Conservation (phyloP, 2,329 filamentous ascomycete species). For the Fusarium proliferatum region DNA sequence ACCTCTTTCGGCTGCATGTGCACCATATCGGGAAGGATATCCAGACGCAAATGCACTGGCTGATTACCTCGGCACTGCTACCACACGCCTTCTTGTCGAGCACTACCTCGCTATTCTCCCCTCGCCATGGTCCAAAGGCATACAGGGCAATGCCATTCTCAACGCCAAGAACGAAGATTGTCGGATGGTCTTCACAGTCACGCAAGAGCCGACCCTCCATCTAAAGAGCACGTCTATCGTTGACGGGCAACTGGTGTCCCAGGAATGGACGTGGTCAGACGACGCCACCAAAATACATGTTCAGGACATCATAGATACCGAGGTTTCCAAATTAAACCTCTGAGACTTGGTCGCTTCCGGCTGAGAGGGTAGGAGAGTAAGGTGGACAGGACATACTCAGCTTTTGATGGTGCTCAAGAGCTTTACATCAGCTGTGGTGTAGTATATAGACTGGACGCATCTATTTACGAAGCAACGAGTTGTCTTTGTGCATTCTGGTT, state of each 20-base stretch:
- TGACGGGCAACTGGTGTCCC: slow-evolving; percentile 24
- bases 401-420: not conserved
- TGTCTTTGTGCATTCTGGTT: not conserved
- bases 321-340: slow-evolving; percentile 28
- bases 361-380: not conserved
- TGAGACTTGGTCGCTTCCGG: too few species aligned
- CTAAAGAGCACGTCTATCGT: slow-evolving; percentile 35
- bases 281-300: slow-evolving; percentile 22
- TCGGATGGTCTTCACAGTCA: slow-evolving; percentile 50
- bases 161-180: slow-evolving; percentile 43
- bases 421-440: not conserved
- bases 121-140: slow-evolving; percentile 45
- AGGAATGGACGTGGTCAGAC: slow-evolving; percentile 49
- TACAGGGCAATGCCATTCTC: slow-evolving; percentile 50
- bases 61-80: slow-evolving; percentile 59
- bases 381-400: not conserved
- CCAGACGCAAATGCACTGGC: slow-evolving; percentile 56
- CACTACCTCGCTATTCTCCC: slow-evolving; percentile 47
- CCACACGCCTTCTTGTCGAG: slow-evolving; percentile 54
- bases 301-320: slow-evolving; percentile 39
- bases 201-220: slow-evolving; percentile 34
- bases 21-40: slow-evolving; percentile 59
- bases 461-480: not conserved
- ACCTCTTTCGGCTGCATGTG: slow-evolving; percentile 53
- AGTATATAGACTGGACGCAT: not conserved